phyloP scores from a whole-genome alignment of 2,329 filamentous ascomycete species.

The Penicillium sp. region DNA sequence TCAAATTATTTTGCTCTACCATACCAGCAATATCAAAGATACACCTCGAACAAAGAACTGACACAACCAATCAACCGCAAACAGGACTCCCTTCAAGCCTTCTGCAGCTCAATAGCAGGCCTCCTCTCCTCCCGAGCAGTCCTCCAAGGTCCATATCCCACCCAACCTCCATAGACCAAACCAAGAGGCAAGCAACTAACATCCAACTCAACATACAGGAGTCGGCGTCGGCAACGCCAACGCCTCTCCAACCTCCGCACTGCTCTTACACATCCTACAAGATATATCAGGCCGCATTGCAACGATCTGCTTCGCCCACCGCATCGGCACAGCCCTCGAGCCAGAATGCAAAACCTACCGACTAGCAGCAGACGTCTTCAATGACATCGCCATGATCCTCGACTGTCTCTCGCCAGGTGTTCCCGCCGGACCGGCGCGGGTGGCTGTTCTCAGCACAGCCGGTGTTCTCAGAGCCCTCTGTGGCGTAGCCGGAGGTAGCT shows the following conservation, averaged over 20 bases:
- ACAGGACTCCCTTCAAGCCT: constrained; percentile 43
- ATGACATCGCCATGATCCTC: constrained; percentile 81
- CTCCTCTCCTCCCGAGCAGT: constrained; percentile 79
- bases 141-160: constrained; percentile 58
- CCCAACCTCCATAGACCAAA: background rate
- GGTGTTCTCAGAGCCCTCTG: constrained; percentile 69
- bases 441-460: constrained; percentile 57
- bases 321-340: constrained; percentile 76
- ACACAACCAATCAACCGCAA: background rate
- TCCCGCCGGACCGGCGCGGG: constrained; percentile 53
- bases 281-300: constrained; percentile 77
- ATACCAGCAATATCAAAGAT: background rate
- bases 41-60: background rate
- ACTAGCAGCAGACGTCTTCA: constrained; percentile 82
- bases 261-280: constrained; percentile 79
- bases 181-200: background rate
- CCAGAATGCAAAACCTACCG: constrained; percentile 89
- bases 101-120: constrained; percentile 43
- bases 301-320: constrained; percentile 82
- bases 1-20: background rate
- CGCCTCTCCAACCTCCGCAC: constrained; percentile 74
- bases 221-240: constrained; percentile 81
- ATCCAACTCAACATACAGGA: constrained; percentile 39
- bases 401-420: constrained; percentile 77
- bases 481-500: constrained; percentile 83